Evolutionary conservation across 2,329 filamentous ascomycete species (phyloP).

Genomic region (Ceratocystiopsis minuta): DNA sequence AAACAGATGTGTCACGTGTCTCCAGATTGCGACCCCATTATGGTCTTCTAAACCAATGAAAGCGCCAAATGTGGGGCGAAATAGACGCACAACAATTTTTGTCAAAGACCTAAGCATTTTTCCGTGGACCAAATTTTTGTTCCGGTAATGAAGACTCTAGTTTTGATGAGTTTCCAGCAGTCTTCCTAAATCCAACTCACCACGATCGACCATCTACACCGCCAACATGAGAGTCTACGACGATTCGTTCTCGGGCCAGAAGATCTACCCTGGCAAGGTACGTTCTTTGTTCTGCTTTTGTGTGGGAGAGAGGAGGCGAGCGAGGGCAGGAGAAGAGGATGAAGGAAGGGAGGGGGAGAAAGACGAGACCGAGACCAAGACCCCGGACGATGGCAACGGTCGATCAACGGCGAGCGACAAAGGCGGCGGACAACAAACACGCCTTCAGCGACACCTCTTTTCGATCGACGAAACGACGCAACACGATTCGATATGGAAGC

Average conservation of each 20-base stretch:
- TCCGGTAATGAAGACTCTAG: no score
- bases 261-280: constrained; percentile 53
- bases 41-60: not conserved
- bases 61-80: not conserved
- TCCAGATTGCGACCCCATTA: not conserved
- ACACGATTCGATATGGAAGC: no score
- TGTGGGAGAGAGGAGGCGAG: no score
- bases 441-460: no score
- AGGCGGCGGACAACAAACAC: no score
- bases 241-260: constrained; percentile 47
- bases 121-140: constrained; percentile 13
- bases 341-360: no score
- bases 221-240: constrained; percentile 49
- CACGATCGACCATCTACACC: constrained; percentile 14
- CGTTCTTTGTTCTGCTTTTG: constrained; percentile 12
- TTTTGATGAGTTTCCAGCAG: no score
- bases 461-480: no score
- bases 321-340: not conserved
- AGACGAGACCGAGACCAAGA: no score
- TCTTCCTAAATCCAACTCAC: constrained; percentile 1
- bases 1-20: not conserved
- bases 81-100: constrained; percentile 3
- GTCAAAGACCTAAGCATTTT: constrained; percentile 1
- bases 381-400: no score
- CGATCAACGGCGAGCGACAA: no score